Conservation (phyloP, 352 stramenopile species). For the Blastocystis sp. region DNA sequence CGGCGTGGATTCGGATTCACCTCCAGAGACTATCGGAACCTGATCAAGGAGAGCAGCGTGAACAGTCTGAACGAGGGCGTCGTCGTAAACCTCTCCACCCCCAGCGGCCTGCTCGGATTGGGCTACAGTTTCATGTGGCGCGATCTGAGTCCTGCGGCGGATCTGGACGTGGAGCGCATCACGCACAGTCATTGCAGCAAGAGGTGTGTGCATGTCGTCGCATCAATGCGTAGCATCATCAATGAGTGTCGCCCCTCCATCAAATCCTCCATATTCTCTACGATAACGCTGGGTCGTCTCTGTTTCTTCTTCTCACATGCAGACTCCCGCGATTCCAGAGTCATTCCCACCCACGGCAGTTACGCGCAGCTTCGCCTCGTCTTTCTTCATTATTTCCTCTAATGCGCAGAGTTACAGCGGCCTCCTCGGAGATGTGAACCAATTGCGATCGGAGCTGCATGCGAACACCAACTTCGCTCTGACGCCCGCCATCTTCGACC, state of each 20-base stretch:
- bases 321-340: conserved; percentile 29
- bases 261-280: conserved; percentile 48
- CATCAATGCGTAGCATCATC: background rate
- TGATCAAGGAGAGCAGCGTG: conserved; percentile 65
- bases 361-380: conserved; percentile 7
- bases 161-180: conserved; percentile 35
- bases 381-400: background rate
- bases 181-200: conserved; percentile 15
- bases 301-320: too few relatives aligned
- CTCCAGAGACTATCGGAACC: conserved; percentile 33
- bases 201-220: background rate
- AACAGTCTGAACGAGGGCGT: conserved; percentile 30
- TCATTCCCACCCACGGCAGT: conserved; percentile 16
- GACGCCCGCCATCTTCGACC: background rate
- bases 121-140: conserved; percentile 62
- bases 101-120: background rate
- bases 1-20: background rate
- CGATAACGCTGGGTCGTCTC: background rate
- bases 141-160: conserved; percentile 11
- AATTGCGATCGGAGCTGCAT: background rate
- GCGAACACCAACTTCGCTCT: background rate
- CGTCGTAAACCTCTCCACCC: background rate
- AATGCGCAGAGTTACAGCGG: conserved; percentile 28
- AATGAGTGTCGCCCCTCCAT: conserved; percentile 31
- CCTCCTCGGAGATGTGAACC: conserved; percentile 37